Evolutionary conservation across 768 basidiomycete species (phyloP).

Genomic region (Paxillus rubicundulus): DNA sequence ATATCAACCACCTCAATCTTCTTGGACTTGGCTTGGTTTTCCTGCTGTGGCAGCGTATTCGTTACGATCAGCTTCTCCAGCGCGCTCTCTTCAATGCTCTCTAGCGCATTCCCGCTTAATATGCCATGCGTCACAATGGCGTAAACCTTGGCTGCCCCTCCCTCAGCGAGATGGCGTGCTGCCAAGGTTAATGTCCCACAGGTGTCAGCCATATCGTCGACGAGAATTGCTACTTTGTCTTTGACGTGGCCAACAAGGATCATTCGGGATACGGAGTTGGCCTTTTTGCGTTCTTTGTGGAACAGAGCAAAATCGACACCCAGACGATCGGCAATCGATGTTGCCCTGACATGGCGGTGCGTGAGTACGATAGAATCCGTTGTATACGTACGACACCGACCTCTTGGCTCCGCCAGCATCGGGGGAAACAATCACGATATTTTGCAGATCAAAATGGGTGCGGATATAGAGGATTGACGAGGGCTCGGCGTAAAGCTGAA

Average conservation of each 20-base stretch:
- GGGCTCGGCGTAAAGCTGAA: conserved; percentile 90
- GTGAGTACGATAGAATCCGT: conserved; percentile 13
- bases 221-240: conserved; percentile 89
- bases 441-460: conserved; percentile 77
- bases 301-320: conserved; percentile 98
- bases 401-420: conserved; percentile 99
- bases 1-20: conserved; percentile 96
- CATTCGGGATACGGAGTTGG: conserved; percentile 93
- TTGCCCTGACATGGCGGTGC: conserved; percentile 59
- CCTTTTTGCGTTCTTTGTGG: conserved; percentile 98
- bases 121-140: conserved; percentile 98
- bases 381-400: conserved; percentile 38
- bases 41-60: conserved; percentile 91
- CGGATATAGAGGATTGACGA: conserved; percentile 94
- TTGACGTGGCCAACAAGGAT: conserved; percentile 91
- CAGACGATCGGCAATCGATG: conserved; percentile 93
- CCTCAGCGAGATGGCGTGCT: conserved; percentile 83
- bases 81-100: conserved; percentile 64
- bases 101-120: conserved; percentile 84
- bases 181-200: conserved; percentile 94
- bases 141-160: conserved; percentile 81
- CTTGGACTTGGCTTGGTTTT: conserved; percentile 64
- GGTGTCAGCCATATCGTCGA: conserved; percentile 99
- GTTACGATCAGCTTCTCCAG: conserved; percentile 96
- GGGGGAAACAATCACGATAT: conserved; percentile 94